Evolutionary conservation across 2,329 filamentous ascomycete species (phyloP).

Genomic region (Ophiostoma populinum): DNA sequence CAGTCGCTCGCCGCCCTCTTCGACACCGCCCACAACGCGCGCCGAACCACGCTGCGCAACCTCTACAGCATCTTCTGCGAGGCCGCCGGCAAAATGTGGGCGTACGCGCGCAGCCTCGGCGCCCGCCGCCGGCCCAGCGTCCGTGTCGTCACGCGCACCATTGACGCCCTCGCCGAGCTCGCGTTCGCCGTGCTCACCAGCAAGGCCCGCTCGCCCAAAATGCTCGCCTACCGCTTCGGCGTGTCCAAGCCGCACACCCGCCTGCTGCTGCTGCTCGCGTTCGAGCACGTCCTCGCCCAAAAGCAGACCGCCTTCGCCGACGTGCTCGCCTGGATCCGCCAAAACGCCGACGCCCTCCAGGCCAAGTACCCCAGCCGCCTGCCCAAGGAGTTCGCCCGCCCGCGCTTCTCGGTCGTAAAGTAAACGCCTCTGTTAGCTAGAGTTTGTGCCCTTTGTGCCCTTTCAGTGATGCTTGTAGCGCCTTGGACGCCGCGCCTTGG

Average conservation of each 20-base stretch:
- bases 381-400: conserved; percentile 2
- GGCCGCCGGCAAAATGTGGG: conserved; percentile 59
- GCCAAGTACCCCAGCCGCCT: conserved; percentile 6
- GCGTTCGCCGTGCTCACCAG: conserved; percentile 47
- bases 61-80: conserved; percentile 59
- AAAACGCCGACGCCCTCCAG: conserved; percentile 23
- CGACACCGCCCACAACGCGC: conserved; percentile 61
- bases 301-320: conserved; percentile 53
- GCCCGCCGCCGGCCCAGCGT: conserved; percentile 37
- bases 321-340: conserved; percentile 52
- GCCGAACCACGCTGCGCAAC: conserved; percentile 52
- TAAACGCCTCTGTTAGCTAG: not conserved
- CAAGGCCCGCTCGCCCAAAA: conserved; percentile 25
- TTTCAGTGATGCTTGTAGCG: too few relatives aligned
- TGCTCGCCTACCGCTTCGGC: conserved; percentile 37
- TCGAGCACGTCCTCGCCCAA: conserved; percentile 44
- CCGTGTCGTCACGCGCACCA: conserved; percentile 46
- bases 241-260: conserved; percentile 43
- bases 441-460: not conserved
- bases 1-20: conserved; percentile 74
- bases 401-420: not conserved
- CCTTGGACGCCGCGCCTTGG: too few relatives aligned
- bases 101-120: conserved; percentile 44
- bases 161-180: conserved; percentile 47
- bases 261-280: conserved; percentile 42